Evolutionary conservation across 2,329 filamentous ascomycete genomes (phyloP).

Genomic region (Claviceps fusiformis): DNA sequence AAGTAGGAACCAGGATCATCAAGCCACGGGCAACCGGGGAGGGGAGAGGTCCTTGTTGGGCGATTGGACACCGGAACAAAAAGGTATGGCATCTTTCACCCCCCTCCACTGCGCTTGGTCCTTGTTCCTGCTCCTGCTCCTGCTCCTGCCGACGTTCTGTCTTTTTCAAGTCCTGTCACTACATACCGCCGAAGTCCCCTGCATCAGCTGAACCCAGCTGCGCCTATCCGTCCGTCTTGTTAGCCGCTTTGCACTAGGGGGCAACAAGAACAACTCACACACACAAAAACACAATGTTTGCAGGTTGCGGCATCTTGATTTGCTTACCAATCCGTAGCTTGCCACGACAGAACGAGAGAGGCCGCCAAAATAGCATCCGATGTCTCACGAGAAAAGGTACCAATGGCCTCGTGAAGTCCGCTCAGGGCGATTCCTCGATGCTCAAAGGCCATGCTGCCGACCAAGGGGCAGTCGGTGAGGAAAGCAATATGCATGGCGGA

Average conservation of each 20-base stretch:
- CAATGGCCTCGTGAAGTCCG: conserved; percentile 78
- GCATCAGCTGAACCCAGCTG: conserved; percentile 85
- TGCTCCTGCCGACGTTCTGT: neutral
- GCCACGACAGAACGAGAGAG: conserved; percentile 87
- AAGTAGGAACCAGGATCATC: neutral
- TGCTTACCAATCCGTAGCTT: conserved; percentile 83
- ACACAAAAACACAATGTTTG: neutral
- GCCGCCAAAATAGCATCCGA: conserved; percentile 86
- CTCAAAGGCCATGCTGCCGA: conserved; percentile 78
- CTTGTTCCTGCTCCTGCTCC: too few relatives aligned
- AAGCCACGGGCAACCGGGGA: neutral
- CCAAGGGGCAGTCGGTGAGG: conserved; percentile 72
- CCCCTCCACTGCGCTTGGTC: too few relatives aligned
- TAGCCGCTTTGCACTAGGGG: conserved; percentile 7
- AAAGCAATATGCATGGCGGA: conserved; percentile 92
- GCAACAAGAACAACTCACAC: too few relatives aligned
- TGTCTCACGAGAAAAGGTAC: conserved; percentile 69
- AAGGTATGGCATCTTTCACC: too few relatives aligned
- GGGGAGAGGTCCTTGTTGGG: too few relatives aligned
- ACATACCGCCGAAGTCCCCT: conserved; percentile 76
- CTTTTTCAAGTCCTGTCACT: neutral
- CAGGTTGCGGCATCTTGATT: neutral
- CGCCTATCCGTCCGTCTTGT: conserved; percentile 50
- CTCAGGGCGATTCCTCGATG: conserved; percentile 77
- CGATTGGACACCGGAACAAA: too few relatives aligned